A percentile compares a stretch with the other conserved stretches of the same genome.
phyloP scores from a whole-genome alignment of 176 grass and related monocot species.

The Carex myosuroides region DNA sequence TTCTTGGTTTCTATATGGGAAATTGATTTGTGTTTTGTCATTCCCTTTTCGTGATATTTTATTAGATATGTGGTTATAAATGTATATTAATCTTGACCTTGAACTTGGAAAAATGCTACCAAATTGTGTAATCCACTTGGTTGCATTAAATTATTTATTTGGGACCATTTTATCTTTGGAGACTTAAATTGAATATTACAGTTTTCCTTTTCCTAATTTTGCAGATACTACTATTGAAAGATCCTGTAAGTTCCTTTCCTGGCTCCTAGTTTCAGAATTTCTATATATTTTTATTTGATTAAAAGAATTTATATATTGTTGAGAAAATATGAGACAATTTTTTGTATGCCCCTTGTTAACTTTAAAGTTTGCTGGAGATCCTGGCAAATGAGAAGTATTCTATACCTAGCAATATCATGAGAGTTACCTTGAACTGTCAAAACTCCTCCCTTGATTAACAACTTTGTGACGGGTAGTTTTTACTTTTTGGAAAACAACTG shows the following conservation, averaged over 20 bases:
- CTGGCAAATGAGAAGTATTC: too few relatives aligned
- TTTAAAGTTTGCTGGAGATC: not conserved
- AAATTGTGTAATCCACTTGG: not conserved
- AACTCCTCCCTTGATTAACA: not conserved
- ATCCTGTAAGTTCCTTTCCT: slow-evolving; percentile 14
- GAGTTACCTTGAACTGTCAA: not conserved
- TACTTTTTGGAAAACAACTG: not conserved
- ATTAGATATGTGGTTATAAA: not conserved
- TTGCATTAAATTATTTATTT: not conserved
- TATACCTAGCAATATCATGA: not conserved
- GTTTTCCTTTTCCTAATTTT: not conserved
- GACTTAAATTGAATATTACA: not conserved
- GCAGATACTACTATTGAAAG: slow-evolving; percentile 13
- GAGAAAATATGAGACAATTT: not conserved
- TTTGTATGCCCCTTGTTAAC: not conserved
- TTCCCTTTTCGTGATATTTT: not conserved
- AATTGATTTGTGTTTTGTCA: not conserved
- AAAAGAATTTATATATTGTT: not conserved
- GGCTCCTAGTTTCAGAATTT: not conserved
- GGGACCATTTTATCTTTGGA: not conserved
- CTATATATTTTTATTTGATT: too few relatives aligned
- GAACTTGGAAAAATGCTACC: not conserved
- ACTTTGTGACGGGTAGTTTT: not conserved
- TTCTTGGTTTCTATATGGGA: not conserved
- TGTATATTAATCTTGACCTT: not conserved